Evolutionary conservation across 805 yeast genomes (phyloP).

Genomic region (Starmerella cellae): DNA sequence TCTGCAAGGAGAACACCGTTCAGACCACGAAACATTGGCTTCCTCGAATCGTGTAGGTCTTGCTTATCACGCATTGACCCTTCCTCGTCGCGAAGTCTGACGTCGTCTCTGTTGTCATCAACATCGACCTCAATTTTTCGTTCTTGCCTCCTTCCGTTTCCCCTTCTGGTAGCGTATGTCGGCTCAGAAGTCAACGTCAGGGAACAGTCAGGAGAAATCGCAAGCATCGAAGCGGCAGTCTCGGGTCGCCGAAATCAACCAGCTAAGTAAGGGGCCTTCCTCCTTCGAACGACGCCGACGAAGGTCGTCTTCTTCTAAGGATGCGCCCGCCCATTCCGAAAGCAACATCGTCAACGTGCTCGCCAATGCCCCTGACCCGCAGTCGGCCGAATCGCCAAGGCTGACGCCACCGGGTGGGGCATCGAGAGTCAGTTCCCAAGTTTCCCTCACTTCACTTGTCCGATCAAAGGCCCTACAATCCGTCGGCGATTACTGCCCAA

Average conservation of each 20-base stretch:
- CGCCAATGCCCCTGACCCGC: conserved; percentile 10
- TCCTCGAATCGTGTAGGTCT: too few species aligned
- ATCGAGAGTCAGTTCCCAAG: conserved; percentile 6
- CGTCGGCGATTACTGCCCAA: background rate
- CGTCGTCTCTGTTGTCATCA: too few species aligned
- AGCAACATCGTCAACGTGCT: background rate
- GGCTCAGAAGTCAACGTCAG: too few species aligned
- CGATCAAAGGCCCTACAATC: conserved; percentile 5
- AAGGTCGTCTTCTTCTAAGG: conserved; percentile 6
- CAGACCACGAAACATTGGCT: too few species aligned
- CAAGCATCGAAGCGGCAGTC: conserved; percentile 12
- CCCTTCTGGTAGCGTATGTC: too few species aligned
- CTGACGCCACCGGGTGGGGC: conserved; percentile 8
- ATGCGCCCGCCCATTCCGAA: background rate
- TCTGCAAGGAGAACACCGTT: too few species aligned
- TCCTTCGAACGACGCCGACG: conserved; percentile 6
- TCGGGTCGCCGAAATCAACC: conserved; percentile 20
- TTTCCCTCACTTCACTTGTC: conserved; percentile 12
- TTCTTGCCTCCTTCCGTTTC: too few species aligned
- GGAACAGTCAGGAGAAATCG: too few species aligned
- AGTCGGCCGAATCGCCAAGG: conserved; percentile 18
- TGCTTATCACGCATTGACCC: too few species aligned
- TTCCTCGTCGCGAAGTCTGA: too few species aligned
- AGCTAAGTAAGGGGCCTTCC: conserved; percentile 15
- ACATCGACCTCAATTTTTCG: too few species aligned